Evolutionary conservation across 73 alveolate species (phyloP), one percentile per base, ranked within the genome.

Genomic region (Paramecium caudatum): DNA sequence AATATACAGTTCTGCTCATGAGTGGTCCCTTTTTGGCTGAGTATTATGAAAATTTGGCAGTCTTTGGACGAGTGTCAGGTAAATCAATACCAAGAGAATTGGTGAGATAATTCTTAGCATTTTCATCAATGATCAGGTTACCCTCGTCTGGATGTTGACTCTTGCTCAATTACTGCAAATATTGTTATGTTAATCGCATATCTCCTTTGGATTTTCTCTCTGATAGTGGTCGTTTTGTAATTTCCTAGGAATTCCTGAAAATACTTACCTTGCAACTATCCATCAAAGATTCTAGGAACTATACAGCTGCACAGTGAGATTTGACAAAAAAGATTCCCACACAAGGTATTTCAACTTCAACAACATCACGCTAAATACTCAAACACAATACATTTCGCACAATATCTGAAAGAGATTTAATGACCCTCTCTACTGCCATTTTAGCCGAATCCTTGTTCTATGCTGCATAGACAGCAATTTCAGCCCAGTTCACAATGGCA

Each of bases 341-440:
- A 37, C 90, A 70, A 23, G 93, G 93, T 3, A 86, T 86, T 39
- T 86, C 93, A 36, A 86, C 80, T 27, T 86, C 93, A 23, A 86
- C 93, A 1, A 36, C 43, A 47, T 78, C 69, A 39, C 69, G 39
- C 93, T 86, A 86, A 17, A 62, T 63, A 9, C 43, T 21, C 19
- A 45, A 34, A 46, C 27, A 19, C 27, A 63, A 61, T 86, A 86
- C 93, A 45, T 39, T 62, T 69, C 93, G 63, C 17, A 81, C 70
- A 30, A 62, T 41, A 62, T 86, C 93, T 39, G 93, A 70, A 23
- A 86, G 65, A n/a, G 82, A 62, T 55, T 78, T 55, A 23, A 86
- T 37, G 10, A 86, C 85, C 65, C 93, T 86, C 10, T 86, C 90
- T 23, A 86, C 82, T 23, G 93, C 82, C 46, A 86, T 62, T 70